Evolutionary conservation across 2,329 filamentous ascomycete species (phyloP), one percentile per base, ranked within the genome.

Genomic region (Niveomyces coronatus): DNA sequence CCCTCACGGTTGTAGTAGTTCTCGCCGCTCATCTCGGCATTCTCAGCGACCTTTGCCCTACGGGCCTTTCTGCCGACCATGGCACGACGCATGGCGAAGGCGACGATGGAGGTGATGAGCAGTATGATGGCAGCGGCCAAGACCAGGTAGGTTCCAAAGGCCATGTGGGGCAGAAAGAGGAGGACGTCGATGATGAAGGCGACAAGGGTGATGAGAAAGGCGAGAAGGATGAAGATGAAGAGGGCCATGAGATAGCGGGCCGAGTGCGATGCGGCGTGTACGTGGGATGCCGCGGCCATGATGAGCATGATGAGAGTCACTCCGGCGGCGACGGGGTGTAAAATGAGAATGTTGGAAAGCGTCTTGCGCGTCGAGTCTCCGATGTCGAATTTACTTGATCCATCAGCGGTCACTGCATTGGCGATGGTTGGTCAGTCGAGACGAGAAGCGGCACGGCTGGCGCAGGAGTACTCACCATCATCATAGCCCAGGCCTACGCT

Each of bases 1-100:
- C 65, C 70, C 58, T 82, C 76, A 42, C 80, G 72, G 51, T 80
- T 82, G 61, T 93, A 95, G 57, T 82, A 95, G 54, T 88, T 91
- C 52, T 91, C 79, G 19, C 89, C 89, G 56, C 85, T 96, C 88
- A 96, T 96, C 56, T 96, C 88, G 7, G 88, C 85, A 55, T 96
- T 94, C 58, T 93, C 84, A 3, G 79, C 86, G 54, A 96, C 93
- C 31, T 86, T 77, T 66, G 81, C 85, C 70, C 91, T 88, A 45
- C 88, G 76, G n/a, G 88, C 85, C 64, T 95, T 95, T 50, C 89
- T 77, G 58, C 85, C 85, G 44, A 95, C 85, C 41, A 96, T 67
- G 3, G 88, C 93, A 43, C 89, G 79, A 46, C 91, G 82, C 87
- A 96, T 96, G 16, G 86, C 87, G 57, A 88, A 98, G 8, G 87